Evolutionary conservation across 2,329 filamentous ascomycete genomes (phyloP).

Genomic region (Leptographium procerum): DNA sequence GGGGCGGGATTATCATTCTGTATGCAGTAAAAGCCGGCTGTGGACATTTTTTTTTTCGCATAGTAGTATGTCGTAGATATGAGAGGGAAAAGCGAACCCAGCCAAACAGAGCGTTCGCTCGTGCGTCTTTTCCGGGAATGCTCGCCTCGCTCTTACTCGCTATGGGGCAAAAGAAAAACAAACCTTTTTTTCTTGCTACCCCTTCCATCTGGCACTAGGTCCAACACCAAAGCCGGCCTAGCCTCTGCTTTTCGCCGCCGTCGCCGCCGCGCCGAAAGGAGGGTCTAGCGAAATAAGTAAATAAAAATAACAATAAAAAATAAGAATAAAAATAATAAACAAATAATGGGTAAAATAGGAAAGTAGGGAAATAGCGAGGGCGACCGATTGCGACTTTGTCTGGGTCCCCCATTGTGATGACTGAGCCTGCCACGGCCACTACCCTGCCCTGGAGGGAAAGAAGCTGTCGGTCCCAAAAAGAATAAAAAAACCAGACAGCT

Average conservation of each 20-base stretch:
- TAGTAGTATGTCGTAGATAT: neutral
- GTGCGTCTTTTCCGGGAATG: neutral
- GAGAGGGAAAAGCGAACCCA: neutral
- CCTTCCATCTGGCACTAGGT: neutral
- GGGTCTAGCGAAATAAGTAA: neutral
- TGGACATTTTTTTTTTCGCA: too few species aligned
- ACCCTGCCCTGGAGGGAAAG: neutral
- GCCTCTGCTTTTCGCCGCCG: neutral
- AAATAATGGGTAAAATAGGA: constrained; percentile 1
- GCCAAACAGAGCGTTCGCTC: neutral
- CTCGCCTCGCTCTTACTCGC: constrained; percentile 5
- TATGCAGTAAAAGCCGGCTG: neutral
- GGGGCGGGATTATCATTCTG: neutral
- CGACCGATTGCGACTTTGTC: constrained; percentile 3
- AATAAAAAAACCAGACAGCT: constrained; percentile 14
- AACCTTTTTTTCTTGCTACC: neutral
- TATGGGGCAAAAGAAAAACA: constrained; percentile 1
- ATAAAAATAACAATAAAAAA: neutral
- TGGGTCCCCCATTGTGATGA: constrained; percentile 1
- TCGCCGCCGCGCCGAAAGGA: constrained; percentile 1
- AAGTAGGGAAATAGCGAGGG: neutral
- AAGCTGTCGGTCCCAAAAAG: neutral
- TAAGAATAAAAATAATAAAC: neutral
- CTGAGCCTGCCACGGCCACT: neutral
- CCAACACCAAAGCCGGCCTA: constrained; percentile 2